Percentiles rank a stretch among this genome's conserved stretches.
Evolutionary conservation across 345 rosid species (phyloP).

Genomic region (Kernera saxatilis): DNA sequence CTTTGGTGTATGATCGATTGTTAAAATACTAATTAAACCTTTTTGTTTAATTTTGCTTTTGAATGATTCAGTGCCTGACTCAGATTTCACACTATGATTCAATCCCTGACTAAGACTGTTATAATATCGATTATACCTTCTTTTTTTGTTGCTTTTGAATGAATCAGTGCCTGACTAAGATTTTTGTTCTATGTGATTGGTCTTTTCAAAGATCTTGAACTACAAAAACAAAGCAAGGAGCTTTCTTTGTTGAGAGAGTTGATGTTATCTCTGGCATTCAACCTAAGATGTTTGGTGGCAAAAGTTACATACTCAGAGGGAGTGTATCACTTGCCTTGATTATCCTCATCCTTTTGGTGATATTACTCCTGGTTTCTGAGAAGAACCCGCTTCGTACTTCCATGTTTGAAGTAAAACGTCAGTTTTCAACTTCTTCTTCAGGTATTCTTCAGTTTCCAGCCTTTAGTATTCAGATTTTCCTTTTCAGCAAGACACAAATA

Average conservation of each 20-base stretch:
- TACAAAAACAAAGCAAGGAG: conserved; percentile 2
- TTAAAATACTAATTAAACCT: neutral
- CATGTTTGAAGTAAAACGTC: conserved; percentile 16
- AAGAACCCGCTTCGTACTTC: conserved; percentile 15
- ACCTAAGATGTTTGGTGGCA: conserved; percentile 21
- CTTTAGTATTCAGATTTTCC: too few species aligned
- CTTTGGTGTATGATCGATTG: too few species aligned
- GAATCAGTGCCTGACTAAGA: too few species aligned
- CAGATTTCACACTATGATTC: too few species aligned
- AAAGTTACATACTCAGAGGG: conserved; percentile 16
- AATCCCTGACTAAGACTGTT: neutral
- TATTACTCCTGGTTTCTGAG: conserved; percentile 15
- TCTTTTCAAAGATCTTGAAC: conserved; percentile 7
- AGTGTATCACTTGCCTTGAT: conserved; percentile 32
- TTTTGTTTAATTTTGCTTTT: neutral
- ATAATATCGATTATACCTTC: too few species aligned
- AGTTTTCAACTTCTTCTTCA: conserved; percentile 30
- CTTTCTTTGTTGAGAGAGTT: neutral
- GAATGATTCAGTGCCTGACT: neutral
- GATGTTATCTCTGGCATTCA: conserved; percentile 13
- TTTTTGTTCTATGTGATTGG: too few species aligned
- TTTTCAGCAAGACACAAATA: too few species aligned
- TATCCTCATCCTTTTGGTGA: conserved; percentile 13
- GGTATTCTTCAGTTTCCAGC: too few species aligned
- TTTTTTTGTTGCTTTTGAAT: too few species aligned